A percentile compares a stretch with the other conserved stretches of the same genome.
Evolutionary conservation across 331 rosid species (phyloP).

Genomic region (Quercus lobata): DNA sequence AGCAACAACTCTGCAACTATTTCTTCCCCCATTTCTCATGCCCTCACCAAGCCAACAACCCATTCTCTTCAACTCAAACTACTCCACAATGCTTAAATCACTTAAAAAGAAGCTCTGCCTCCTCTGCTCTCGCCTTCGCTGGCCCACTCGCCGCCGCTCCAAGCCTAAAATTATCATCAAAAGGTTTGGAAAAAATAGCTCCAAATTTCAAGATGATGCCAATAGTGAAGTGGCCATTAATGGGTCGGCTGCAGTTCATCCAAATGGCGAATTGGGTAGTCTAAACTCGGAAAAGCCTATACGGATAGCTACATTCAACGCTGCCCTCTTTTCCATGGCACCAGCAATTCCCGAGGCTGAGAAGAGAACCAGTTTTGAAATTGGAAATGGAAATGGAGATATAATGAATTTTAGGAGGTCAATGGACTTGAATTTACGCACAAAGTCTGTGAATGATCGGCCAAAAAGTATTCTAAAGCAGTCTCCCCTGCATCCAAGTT

Average conservation of each 20-base stretch:
- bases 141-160: conserved; percentile 49
- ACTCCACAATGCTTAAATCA: conserved; percentile 47
- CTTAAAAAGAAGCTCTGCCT: conserved; percentile 55
- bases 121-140: conserved; percentile 55
- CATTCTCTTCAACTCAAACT: conserved; percentile 3
- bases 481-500: conserved; percentile 44
- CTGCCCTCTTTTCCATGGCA: conserved; percentile 92
- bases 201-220: conserved; percentile 20
- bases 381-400: conserved; percentile 41
- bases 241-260: conserved; percentile 46
- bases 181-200: conserved; percentile 27
- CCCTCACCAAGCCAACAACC: conserved; percentile 7
- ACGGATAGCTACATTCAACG: conserved; percentile 83
- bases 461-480: conserved; percentile 86
- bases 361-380: conserved; percentile 20
- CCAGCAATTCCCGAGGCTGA: conserved; percentile 52
- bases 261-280: conserved; percentile 38
- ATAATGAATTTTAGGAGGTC: not conserved
- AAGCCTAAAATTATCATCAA: conserved; percentile 45
- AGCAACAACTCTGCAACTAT: conserved; percentile 25
- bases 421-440: conserved; percentile 14
- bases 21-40: conserved; percentile 3
- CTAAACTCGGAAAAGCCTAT: conserved; percentile 25
- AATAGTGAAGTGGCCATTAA: conserved; percentile 20
- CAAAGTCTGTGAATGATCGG: conserved; percentile 45